Percentiles rank a stretch among this genome's conserved stretches.
Evolutionary conservation across 495 filamentous ascomycete species (phyloP).

Genomic region (Penicillium dipodomyicola): DNA sequence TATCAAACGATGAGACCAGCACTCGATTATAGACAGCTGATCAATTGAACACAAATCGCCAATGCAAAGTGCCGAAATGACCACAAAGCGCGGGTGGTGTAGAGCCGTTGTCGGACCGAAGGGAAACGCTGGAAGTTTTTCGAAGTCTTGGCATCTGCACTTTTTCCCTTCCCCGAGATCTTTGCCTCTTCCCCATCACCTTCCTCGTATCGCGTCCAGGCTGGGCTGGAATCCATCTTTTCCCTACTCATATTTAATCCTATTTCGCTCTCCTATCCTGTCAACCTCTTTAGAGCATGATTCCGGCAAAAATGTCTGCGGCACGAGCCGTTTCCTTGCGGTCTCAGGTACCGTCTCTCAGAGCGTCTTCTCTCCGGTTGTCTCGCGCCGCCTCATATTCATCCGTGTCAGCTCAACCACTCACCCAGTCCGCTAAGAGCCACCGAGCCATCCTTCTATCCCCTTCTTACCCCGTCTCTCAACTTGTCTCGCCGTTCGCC

Average conservation of each 20-base stretch:
- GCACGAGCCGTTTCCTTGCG: conserved; percentile 44
- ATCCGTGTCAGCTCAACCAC: conserved; percentile 23
- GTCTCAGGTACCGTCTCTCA: conserved; percentile 34
- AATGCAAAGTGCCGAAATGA: conserved; percentile 4
- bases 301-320: conserved; percentile 42
- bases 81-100: conserved; percentile 10
- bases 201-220: conserved; percentile 30
- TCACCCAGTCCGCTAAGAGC: conserved; percentile 11
- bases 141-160: conserved; percentile 45
- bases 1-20: neutral
- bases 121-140: conserved; percentile 47
- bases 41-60: conserved; percentile 2
- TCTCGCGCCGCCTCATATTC: conserved; percentile 39
- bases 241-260: conserved; percentile 9
- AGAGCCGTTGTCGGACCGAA: conserved; percentile 35
- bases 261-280: neutral
- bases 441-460: conserved; percentile 19
- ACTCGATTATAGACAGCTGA: neutral
- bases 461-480: conserved; percentile 31
- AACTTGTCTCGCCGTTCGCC: conserved; percentile 40
- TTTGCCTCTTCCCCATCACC: conserved; percentile 26
- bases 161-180: conserved; percentile 40
- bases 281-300: conserved; percentile 37
- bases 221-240: conserved; percentile 23
- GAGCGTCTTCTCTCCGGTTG: conserved; percentile 59